A percentile compares a stretch with the other conserved stretches of the same genome.
Evolutionary conservation across 108 stramenopile genomes (phyloP).

Genomic region (Aurantiochytrium sp.): DNA sequence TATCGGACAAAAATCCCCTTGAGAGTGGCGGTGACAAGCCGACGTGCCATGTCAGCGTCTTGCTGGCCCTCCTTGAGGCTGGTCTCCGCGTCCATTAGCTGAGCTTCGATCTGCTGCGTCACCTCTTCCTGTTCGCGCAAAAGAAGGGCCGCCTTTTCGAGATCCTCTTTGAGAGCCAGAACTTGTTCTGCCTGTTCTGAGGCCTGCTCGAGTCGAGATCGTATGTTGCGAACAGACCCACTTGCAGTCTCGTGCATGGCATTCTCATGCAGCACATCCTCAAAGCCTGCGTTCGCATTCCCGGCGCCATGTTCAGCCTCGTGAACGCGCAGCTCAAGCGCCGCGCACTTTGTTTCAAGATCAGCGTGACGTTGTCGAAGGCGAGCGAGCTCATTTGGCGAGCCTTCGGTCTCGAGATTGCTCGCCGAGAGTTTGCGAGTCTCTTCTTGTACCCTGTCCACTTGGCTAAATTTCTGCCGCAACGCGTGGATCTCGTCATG

Average conservation of each 20-base stretch:
- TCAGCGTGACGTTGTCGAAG: not conserved
- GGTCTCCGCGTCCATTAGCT: not conserved
- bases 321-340: not conserved
- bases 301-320: not conserved
- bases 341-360: not conserved
- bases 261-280: not conserved
- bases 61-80: not conserved
- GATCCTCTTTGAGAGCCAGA: not conserved
- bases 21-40: not conserved
- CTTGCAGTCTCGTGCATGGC: not conserved
- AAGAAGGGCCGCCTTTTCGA: not conserved
- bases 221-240: not conserved
- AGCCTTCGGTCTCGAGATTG: not conserved
- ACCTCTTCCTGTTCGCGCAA: not conserved
- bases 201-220: not conserved
- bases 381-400: not conserved
- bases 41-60: not conserved
- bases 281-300: not conserved
- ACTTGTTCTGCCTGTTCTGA: not conserved
- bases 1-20: not conserved
- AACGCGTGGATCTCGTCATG: conserved; percentile 8
- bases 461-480: not conserved
- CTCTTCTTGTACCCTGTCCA: not conserved
- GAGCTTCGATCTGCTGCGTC: not conserved
- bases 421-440: not conserved